phyloP scores from a whole-genome alignment of 768 basidiomycete genomes.

The Russula sp. region DNA sequence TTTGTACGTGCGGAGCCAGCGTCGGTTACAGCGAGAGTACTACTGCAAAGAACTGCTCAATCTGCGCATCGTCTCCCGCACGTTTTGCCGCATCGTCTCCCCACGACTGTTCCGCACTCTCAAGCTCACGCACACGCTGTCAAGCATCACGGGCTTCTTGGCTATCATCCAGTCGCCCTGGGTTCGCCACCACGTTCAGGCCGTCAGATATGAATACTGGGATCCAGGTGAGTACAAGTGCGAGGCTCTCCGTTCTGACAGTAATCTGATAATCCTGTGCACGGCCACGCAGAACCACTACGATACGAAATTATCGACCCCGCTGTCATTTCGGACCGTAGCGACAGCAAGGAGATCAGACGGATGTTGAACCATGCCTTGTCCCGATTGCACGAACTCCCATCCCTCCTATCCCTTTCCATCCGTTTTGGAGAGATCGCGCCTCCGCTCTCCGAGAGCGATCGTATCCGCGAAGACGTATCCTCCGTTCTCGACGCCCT shows the following conservation, averaged over 20 bases:
- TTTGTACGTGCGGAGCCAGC: neutral
- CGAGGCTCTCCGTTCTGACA: too few relatives aligned
- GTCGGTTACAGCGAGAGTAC: neutral
- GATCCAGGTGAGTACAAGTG: conserved; percentile 18
- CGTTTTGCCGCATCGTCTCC: conserved; percentile 14
- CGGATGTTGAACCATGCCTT: neutral
- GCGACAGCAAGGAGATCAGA: neutral
- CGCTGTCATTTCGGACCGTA: conserved; percentile 6
- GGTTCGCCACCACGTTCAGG: conserved; percentile 7
- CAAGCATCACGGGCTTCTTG: conserved; percentile 16
- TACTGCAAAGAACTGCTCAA: conserved; percentile 11
- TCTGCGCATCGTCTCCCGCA: conserved; percentile 15
- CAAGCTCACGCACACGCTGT: conserved; percentile 16
- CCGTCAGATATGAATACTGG: conserved; percentile 23
- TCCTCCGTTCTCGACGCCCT: conserved; percentile 13
- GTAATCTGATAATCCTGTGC: too few relatives aligned
- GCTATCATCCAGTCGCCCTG: conserved; percentile 13
- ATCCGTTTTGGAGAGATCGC: conserved; percentile 20
- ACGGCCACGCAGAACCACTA: neutral
- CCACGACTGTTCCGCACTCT: conserved; percentile 16
- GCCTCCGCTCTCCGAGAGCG: neutral
- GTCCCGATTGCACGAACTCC: conserved; percentile 19
- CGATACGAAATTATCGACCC: conserved; percentile 7
- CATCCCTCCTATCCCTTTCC: conserved; percentile 13
- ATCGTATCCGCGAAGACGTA: conserved; percentile 13